Percentiles rank a stretch among this genome's conserved stretches.
Evolutionary conservation across 768 basidiomycete genomes (phyloP).

Genomic region (Steccherinum ochraceum): DNA sequence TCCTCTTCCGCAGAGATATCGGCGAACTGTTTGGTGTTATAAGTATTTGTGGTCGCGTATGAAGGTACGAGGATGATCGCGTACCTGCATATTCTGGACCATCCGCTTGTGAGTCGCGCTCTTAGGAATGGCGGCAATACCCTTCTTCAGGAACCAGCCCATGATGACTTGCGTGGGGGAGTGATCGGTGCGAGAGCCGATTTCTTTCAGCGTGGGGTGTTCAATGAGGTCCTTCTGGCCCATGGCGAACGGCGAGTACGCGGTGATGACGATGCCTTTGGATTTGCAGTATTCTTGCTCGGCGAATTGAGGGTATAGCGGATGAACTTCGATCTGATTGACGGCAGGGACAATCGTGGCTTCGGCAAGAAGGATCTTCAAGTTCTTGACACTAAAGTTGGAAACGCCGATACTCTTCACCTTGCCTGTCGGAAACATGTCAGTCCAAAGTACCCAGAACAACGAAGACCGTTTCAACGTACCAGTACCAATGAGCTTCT

Average conservation of each 20-base stretch:
- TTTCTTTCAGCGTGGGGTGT: background rate
- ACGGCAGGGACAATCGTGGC: constrained; percentile 38
- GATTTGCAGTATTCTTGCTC: constrained; percentile 39
- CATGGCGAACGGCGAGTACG: constrained; percentile 42
- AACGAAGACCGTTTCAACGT: background rate
- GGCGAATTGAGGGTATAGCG: constrained; percentile 44
- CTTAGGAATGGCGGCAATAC: constrained; percentile 51
- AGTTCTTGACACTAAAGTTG: constrained; percentile 47
- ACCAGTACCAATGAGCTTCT: constrained; percentile 16
- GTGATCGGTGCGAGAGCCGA: background rate
- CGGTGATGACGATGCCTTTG: constrained; percentile 43
- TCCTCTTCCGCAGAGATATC: background rate
- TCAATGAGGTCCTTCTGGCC: background rate
- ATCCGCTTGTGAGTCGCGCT: constrained; percentile 38
- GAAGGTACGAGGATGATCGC: background rate
- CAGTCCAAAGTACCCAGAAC: too few relatives aligned
- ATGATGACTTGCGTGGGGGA: constrained; percentile 36
- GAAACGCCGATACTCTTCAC: constrained; percentile 47
- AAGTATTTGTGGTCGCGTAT: too few relatives aligned
- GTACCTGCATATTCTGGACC: constrained; percentile 42
- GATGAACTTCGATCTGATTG: constrained; percentile 39
- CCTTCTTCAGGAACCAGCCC: constrained; percentile 52
- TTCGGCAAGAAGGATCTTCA: constrained; percentile 29
- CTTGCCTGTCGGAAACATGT: constrained; percentile 29
- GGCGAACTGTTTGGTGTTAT: background rate